Evolutionary conservation across 257 asterid genomes (phyloP), one percentile per base, ranked within the genome.

Genomic region (Leptodermis oblonga): DNA sequence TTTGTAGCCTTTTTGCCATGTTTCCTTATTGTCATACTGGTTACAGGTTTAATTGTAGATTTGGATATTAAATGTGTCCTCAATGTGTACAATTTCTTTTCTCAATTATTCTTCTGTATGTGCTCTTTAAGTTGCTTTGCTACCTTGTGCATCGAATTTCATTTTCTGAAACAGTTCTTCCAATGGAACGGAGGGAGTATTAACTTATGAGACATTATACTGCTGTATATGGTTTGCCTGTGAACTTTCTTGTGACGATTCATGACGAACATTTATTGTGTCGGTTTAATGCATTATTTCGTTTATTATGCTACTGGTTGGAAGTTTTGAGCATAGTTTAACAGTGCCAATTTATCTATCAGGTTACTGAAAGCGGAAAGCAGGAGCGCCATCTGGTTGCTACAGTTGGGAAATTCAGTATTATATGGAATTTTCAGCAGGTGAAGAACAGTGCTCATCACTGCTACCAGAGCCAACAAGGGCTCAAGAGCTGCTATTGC

Each of bases 401-500:
- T 33, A 90, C 97, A 4, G 99, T 94, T 18, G 99, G 99, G 20
- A 94, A 91, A 73, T 94, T 91, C 78, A 89, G 97, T 33, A 88
- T 91, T 3, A 76, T 94, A 66, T 94, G 99, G 97, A 86, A 91
- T 59, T 94, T 94, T 76, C 97, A 86, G 81, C 97, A 86, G 84
- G 97, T 94, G 90, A 94, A 89, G 90, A 86, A 91, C 85, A 91
- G 97, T 62, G 92, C 87, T 14, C 99, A 94, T 68, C 77, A 70
- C 22, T 94, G 99, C 77, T 94, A 86, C 82, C 91, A 83, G 81
- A 87, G 84, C 73, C 99, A 91, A 70, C 97, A 91, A 81, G 97
- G 97, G 22, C 96, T 89, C 1, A 94, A 94, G 95, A 91, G 99
- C 85, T 94, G 99, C 84, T 94, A 94, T 66, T 94, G 99, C 79